Conservation (phyloP, 768 basidiomycete species). For the Agaricus blazei region DNA sequence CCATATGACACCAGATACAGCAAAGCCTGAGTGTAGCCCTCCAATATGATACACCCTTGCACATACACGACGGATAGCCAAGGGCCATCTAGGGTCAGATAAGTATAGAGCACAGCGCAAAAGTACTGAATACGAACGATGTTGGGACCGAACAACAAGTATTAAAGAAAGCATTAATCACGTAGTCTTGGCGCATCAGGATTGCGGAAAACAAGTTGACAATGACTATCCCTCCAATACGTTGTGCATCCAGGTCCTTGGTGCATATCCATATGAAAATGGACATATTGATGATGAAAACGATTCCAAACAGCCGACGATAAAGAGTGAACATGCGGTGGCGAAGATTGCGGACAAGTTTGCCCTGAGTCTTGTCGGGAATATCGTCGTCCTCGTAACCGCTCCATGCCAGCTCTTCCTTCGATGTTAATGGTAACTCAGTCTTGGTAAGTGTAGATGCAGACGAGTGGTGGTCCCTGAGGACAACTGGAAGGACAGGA, state of each 20-base stretch:
- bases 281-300: conserved; percentile 51
- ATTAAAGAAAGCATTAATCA: conserved; percentile 54
- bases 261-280: conserved; percentile 41
- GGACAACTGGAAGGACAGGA: conserved; percentile 13
- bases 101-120: background rate
- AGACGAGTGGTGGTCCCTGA: conserved; percentile 9
- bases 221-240: conserved; percentile 35
- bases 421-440: conserved; percentile 23
- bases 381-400: conserved; percentile 46
- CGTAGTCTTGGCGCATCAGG: conserved; percentile 51
- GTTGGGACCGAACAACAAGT: conserved; percentile 44
- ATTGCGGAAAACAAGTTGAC: conserved; percentile 46
- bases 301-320: conserved; percentile 52
- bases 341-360: conserved; percentile 45
- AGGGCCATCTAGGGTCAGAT: conserved; percentile 39
- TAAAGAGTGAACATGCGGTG: conserved; percentile 53
- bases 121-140: conserved; percentile 32
- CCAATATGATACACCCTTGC: conserved; percentile 58
- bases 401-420: conserved; percentile 40
- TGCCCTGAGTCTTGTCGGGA: conserved; percentile 47
- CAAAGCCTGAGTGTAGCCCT: conserved; percentile 57
- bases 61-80: conserved; percentile 46
- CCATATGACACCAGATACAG: conserved; percentile 50
- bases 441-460: conserved; percentile 17
- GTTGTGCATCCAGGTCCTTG: conserved; percentile 28